phyloP scores from a whole-genome alignment of 768 basidiomycete genomes.

The Lentinula lateritia region DNA sequence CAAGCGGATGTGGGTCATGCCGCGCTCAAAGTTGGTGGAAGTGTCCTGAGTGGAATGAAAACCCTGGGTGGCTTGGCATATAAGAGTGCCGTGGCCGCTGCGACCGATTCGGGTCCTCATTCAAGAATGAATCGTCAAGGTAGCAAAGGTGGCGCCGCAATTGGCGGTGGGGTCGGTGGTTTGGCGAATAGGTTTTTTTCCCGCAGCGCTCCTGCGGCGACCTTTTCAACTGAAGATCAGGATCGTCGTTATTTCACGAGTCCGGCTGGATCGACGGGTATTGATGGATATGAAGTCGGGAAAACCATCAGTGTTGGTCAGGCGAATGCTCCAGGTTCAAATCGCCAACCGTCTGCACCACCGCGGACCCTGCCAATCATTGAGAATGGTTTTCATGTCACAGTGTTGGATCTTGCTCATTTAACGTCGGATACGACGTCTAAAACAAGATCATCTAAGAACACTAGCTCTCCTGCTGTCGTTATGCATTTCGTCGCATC shows the following conservation, averaged over 20 bases:
- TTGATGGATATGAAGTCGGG: slow-evolving; percentile 10
- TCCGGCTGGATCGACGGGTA: background rate
- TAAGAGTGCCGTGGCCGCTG: slow-evolving; percentile 37
- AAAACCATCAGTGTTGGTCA: background rate
- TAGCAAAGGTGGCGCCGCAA: slow-evolving; percentile 5
- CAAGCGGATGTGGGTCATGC: slow-evolving; percentile 49
- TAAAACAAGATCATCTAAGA: background rate
- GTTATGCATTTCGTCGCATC: slow-evolving; percentile 47
- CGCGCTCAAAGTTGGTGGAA: slow-evolving; percentile 56
- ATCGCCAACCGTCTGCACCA: slow-evolving; percentile 8
- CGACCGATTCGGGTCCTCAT: slow-evolving; percentile 11
- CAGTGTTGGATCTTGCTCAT: slow-evolving; percentile 48
- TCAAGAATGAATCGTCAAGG: background rate
- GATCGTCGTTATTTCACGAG: slow-evolving; percentile 7
- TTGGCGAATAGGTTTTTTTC: slow-evolving; percentile 45
- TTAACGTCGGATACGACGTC: slow-evolving; percentile 2
- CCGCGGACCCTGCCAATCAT: slow-evolving; percentile 17
- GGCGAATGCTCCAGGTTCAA: background rate
- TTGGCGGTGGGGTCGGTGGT: slow-evolving; percentile 15
- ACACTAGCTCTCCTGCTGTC: slow-evolving; percentile 14
- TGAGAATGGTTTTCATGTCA: slow-evolving; percentile 40
- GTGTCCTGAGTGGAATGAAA: slow-evolving; percentile 59
- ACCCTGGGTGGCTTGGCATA: slow-evolving; percentile 58
- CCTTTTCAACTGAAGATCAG: slow-evolving; percentile 15
- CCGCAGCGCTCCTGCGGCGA: slow-evolving; percentile 53